These are phyloP conservation scores for Trichomonascaceae sp. DNA, from an alignment of 1,139 yeast species.

Conservation along the genomic window DNA sequence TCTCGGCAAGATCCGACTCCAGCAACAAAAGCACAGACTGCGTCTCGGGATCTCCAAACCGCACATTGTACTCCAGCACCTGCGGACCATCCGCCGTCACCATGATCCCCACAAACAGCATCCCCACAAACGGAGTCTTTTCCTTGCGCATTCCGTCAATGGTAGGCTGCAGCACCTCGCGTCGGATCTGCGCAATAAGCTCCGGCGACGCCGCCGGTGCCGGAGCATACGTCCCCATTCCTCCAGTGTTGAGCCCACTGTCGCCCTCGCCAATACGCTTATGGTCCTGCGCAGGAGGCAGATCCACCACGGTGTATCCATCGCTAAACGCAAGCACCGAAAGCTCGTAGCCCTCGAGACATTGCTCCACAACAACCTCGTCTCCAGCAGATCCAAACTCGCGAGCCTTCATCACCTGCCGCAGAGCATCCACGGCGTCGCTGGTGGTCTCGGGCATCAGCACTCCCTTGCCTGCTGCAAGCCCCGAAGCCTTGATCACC, in stretches of 20 bases:
- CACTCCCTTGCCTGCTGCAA: conserved; percentile 99
- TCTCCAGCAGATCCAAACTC: conserved; percentile 92
- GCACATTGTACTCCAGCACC: conserved; percentile 90
- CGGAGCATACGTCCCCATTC: conserved; percentile 99
- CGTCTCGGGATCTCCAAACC: conserved; percentile 99
- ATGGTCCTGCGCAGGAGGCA: conserved; percentile 98
- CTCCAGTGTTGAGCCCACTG: conserved; percentile 92
- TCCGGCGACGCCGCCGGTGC: conserved; percentile 80
- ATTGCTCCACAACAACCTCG: conserved; percentile 94
- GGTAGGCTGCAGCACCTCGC: conserved; percentile 71
- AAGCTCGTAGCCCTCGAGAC: conserved; percentile 91
- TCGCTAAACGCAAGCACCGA: conserved; percentile 87
- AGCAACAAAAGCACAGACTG: conserved; percentile 89
- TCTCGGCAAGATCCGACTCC: conserved; percentile 83
- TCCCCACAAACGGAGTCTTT: conserved; percentile 91
- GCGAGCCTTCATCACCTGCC: conserved; percentile 79
- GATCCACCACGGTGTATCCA: conserved; percentile 80
- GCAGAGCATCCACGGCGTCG: conserved; percentile 76
- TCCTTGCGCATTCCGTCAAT: conserved; percentile 95
- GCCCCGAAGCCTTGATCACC: conserved; percentile 94
- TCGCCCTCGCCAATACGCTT: conserved; percentile 92
- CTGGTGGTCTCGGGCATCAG: conserved; percentile 73
- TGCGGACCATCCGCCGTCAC: conserved; percentile 75
- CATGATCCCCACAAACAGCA: conserved; percentile 94
- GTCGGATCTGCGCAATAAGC: conserved; percentile 55